phyloP scores from a whole-genome alignment of 2,329 filamentous ascomycete species.

The Lecanicillium sp. region DNA sequence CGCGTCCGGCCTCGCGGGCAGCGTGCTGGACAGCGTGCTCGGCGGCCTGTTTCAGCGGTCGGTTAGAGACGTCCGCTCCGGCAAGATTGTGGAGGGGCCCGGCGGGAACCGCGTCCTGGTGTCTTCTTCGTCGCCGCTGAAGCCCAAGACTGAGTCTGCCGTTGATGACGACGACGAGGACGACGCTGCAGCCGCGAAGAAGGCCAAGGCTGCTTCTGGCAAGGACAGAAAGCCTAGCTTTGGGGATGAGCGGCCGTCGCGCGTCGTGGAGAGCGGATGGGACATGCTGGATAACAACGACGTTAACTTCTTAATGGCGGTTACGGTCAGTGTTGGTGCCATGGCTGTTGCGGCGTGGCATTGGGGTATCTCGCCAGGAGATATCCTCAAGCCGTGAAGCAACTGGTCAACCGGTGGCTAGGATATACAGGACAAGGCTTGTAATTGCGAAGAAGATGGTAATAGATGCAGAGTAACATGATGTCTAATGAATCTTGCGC shows the following conservation, averaged over 20 bases:
- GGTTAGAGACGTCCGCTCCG: slow-evolving; percentile 73
- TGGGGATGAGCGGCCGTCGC: slow-evolving; percentile 50
- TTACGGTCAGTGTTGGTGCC: slow-evolving; percentile 67
- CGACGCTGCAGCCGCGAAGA: slow-evolving; percentile 13
- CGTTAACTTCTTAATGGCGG: slow-evolving; percentile 89
- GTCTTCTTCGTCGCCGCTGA: slow-evolving; percentile 25
- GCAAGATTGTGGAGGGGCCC: slow-evolving; percentile 82
- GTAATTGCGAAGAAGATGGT: too few species aligned
- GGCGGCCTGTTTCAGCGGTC: slow-evolving; percentile 80
- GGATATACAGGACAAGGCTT: too few species aligned
- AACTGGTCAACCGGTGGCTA: too few species aligned
- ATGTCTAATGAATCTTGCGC: too few species aligned
- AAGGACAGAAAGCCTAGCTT: slow-evolving; percentile 45
- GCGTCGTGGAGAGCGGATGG: slow-evolving; percentile 57
- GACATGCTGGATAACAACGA: slow-evolving; percentile 90
- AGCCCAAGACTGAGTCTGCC: slow-evolving; percentile 31
- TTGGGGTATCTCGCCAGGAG: slow-evolving; percentile 47
- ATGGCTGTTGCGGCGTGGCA: slow-evolving; percentile 59
- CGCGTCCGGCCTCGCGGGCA: slow-evolving; percentile 69
- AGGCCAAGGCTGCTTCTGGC: slow-evolving; percentile 27
- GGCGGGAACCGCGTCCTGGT: slow-evolving; percentile 58
- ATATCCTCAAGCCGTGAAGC: slow-evolving; percentile 19
- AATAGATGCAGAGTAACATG: too few species aligned
- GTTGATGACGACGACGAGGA: slow-evolving; percentile 28
- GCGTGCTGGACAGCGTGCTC: slow-evolving; percentile 78